phyloP scores from a whole-genome alignment of 192 early-diverging fungal genomes.

The Coemansia sp. region DNA sequence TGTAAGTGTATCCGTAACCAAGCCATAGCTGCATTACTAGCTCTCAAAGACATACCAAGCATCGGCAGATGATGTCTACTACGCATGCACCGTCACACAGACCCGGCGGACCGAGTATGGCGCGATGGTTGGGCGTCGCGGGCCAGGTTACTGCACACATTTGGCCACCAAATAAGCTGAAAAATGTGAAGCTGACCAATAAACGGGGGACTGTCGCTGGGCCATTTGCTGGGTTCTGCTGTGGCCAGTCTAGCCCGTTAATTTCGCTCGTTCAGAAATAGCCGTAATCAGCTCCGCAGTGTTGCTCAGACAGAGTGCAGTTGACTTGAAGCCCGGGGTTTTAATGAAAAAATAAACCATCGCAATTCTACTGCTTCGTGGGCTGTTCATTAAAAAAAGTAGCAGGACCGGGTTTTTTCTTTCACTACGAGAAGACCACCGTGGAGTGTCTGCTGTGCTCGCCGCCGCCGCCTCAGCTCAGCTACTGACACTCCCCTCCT shows the following conservation, averaged over 20 bases:
- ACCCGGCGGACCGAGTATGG: not conserved
- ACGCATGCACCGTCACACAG: not conserved
- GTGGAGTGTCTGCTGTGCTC: not conserved
- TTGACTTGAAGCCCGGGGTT: not conserved
- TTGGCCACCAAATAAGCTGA: not conserved
- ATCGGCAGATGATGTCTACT: not conserved
- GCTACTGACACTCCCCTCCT: not conserved
- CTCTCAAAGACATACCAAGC: not conserved
- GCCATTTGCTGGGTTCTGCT: no score
- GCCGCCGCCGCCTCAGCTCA: not conserved
- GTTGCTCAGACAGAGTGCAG: not conserved
- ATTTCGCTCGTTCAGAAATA: not conserved
- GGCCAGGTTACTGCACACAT: not conserved
- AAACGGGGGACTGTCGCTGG: no score
- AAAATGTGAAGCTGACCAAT: no score
- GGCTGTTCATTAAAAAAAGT: not conserved
- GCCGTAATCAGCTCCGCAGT: not conserved
- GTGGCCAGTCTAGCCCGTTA: not conserved
- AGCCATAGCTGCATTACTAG: not conserved
- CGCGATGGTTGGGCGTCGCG: not conserved
- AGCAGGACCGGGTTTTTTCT: not conserved
- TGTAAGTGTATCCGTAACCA: not conserved
- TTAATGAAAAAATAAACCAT: not conserved
- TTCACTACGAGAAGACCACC: not conserved
- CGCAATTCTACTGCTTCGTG: not conserved